A percentile compares a stretch with the other conserved stretches of the same genome.
Evolutionary conservation across 208 protist genomes (phyloP).

Genomic region (Leishmania mexicana): DNA sequence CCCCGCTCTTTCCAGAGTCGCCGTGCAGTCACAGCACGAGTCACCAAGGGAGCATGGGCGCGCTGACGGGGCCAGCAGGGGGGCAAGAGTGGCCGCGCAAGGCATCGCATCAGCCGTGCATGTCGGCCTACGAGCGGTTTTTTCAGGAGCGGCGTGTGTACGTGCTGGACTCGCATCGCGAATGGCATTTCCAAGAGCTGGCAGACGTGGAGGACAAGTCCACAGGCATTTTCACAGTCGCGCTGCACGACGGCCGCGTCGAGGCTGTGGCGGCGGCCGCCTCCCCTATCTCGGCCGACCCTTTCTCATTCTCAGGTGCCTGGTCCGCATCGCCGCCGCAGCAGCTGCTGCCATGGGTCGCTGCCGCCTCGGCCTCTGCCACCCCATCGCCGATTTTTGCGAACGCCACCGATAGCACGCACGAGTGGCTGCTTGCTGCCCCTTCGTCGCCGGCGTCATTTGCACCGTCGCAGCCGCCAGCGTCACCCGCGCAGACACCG

Average conservation of each 20-base stretch:
- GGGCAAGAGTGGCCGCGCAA: not conserved
- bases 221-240: constrained; percentile 58
- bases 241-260: constrained; percentile 36
- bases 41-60: not conserved
- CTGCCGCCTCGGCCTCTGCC: not conserved
- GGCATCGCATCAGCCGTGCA: constrained; percentile 3
- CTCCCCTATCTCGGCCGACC: constrained; percentile 11
- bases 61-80: not conserved
- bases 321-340: not conserved
- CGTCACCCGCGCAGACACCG: not conserved
- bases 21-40: not conserved
- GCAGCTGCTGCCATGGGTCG: constrained; percentile 7
- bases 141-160: constrained; percentile 66
- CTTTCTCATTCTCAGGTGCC: not conserved
- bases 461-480: not conserved
- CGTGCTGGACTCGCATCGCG: constrained; percentile 64
- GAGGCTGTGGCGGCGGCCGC: constrained; percentile 8
- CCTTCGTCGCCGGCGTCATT: constrained; percentile 4
- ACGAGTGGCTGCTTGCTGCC: not conserved
- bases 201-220: constrained; percentile 38
- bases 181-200: constrained; percentile 73
- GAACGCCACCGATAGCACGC: not conserved
- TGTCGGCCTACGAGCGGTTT: constrained; percentile 63
- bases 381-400: not conserved
- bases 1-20: constrained; percentile 30